Conservation (phyloP, 106 monocot genomes). For the Cymbidium sinense region DNA sequence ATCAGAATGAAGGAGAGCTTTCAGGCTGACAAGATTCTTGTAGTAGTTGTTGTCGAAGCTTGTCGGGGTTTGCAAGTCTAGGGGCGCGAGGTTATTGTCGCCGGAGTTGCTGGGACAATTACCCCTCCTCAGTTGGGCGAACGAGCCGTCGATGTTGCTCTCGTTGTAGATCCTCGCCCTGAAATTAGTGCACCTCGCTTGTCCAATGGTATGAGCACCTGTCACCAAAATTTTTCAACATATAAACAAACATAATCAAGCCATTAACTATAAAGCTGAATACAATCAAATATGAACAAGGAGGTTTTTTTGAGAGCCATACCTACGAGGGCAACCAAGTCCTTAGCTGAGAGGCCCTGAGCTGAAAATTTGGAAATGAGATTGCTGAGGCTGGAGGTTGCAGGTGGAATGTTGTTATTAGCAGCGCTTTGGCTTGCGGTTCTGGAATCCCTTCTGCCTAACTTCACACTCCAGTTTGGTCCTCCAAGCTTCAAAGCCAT, state of each 20-base stretch:
- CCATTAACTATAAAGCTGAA: neutral
- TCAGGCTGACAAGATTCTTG: conserved; percentile 53
- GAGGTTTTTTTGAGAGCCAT: neutral
- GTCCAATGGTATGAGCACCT: conserved; percentile 76
- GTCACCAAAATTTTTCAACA: too few relatives aligned
- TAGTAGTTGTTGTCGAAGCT: conserved; percentile 67
- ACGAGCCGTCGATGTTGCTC: conserved; percentile 55
- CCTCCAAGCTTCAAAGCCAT: conserved; percentile 50
- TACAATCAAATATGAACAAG: neutral
- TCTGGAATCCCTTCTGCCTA: conserved; percentile 67
- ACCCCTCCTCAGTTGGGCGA: conserved; percentile 24
- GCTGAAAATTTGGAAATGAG: conserved; percentile 39
- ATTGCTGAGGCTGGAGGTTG: conserved; percentile 29
- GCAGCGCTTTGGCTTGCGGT: conserved; percentile 50
- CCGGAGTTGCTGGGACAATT: conserved; percentile 45
- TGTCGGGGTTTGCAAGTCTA: conserved; percentile 47
- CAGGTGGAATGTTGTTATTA: conserved; percentile 49
- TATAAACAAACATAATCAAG: too few relatives aligned
- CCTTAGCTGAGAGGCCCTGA: conserved; percentile 41
- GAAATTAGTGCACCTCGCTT: conserved; percentile 56
- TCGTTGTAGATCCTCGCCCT: conserved; percentile 71
- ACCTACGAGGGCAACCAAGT: conserved; percentile 60
- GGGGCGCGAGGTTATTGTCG: conserved; percentile 52
- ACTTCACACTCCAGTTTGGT: conserved; percentile 47
- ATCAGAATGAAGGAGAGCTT: conserved; percentile 82